Percentiles rank a stretch among this genome's conserved stretches.
phyloP scores from a whole-genome alignment of 2,329 filamentous ascomycete species.

The Talaromyces atroroseus region DNA sequence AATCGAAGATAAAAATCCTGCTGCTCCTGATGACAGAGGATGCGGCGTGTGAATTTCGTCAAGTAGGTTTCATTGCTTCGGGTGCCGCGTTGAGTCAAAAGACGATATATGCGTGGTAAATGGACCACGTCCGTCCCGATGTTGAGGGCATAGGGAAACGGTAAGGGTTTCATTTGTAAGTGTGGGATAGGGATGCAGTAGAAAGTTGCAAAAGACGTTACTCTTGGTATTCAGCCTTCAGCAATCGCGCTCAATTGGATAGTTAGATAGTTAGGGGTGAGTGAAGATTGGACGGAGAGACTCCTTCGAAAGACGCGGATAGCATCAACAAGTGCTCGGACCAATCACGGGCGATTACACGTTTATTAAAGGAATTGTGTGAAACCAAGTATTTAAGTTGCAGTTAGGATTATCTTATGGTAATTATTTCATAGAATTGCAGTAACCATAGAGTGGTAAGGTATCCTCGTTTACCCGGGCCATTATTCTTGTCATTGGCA shows the following conservation, averaged over 20 bases:
- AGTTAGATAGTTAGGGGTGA: background rate
- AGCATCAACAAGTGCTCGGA: conserved; percentile 8
- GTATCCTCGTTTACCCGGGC: background rate
- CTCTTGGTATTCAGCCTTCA: background rate
- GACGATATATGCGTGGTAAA: conserved; percentile 57
- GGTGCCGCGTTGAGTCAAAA: conserved; percentile 47
- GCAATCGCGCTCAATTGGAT: background rate
- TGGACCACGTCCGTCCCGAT: conserved; percentile 77
- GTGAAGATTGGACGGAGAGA: background rate
- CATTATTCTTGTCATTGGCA: background rate
- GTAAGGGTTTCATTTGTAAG: conserved; percentile 28
- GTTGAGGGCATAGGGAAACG: conserved; percentile 61
- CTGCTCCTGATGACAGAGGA: conserved; percentile 37
- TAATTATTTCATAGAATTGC: background rate
- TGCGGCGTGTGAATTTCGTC: conserved; percentile 34
- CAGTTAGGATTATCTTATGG: background rate
- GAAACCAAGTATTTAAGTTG: background rate
- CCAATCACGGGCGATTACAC: conserved; percentile 8
- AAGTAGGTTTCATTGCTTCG: conserved; percentile 22
- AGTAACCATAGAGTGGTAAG: background rate
- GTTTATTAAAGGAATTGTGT: background rate
- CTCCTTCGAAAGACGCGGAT: background rate
- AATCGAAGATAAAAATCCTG: conserved; percentile 33
- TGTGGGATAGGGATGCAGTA: background rate
- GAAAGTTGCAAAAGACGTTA: background rate